These are phyloP conservation scores for Ustilago crameri DNA, from an alignment of 1,284 basidiomycete species.

Conservation along the genomic window DNA sequence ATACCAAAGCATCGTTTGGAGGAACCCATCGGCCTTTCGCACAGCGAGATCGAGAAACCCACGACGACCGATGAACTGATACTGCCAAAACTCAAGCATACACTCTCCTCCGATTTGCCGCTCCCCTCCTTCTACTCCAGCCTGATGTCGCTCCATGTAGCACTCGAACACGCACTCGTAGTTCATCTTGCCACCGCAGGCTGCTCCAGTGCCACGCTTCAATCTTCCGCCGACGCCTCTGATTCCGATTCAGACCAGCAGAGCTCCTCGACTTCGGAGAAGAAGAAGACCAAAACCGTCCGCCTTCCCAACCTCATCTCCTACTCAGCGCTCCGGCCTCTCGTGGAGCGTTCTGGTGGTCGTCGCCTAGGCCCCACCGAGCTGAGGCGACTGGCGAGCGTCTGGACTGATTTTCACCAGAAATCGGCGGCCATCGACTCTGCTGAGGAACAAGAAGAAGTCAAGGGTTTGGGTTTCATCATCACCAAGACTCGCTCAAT, in stretches of 20 bases:
- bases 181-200: slow-evolving; percentile 63
- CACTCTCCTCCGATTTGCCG: slow-evolving; percentile 37
- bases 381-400: slow-evolving; percentile 48
- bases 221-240: slow-evolving; percentile 17
- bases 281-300: slow-evolving; percentile 27
- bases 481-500: slow-evolving; percentile 44
- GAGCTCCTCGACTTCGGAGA: neutral
- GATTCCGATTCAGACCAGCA: slow-evolving; percentile 11
- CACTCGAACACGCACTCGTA: slow-evolving; percentile 61
- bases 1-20: neutral
- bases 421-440: neutral
- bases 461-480: slow-evolving; percentile 56
- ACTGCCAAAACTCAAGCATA: slow-evolving; percentile 21
- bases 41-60: slow-evolving; percentile 11
- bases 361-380: slow-evolving; percentile 49
- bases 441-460: slow-evolving; percentile 17
- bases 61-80: neutral
- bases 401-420: slow-evolving; percentile 54
- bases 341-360: slow-evolving; percentile 59
- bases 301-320: slow-evolving; percentile 60
- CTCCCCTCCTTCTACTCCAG: slow-evolving; percentile 52
- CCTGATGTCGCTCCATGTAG: slow-evolving; percentile 52
- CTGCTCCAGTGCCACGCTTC: slow-evolving; percentile 40
- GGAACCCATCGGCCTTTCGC: neutral
- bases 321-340: slow-evolving; percentile 52